These are phyloP conservation scores for Fusarium veterinarium DNA, from an alignment of 2,329 filamentous ascomycete genomes.

Conservation along the genomic window DNA sequence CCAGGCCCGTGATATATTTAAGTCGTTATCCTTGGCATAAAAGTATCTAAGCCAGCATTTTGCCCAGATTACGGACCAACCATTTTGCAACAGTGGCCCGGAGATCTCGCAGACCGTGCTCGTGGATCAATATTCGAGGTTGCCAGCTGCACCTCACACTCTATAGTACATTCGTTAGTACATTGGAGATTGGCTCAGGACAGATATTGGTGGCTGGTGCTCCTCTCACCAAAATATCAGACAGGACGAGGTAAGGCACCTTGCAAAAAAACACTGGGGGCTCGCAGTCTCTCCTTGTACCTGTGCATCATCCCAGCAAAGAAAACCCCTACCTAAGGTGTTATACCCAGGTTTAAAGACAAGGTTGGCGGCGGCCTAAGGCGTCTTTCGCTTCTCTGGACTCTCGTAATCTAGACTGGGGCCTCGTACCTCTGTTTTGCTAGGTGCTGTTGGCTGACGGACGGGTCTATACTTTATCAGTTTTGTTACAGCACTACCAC, in stretches of 20 bases:
- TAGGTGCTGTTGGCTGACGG: conserved; percentile 8
- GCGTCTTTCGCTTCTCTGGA: conserved; percentile 27
- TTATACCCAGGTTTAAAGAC: conserved; percentile 26
- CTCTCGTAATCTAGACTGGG: conserved; percentile 34
- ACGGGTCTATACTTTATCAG: conserved; percentile 6
- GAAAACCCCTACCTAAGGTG: neutral
- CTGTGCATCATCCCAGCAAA: conserved; percentile 27
- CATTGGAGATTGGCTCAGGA: neutral
- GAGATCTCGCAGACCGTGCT: neutral
- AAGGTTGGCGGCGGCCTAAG: conserved; percentile 38
- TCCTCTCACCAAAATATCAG: conserved; percentile 19
- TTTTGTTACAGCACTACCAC: conserved; percentile 15
- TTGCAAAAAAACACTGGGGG: conserved; percentile 12
- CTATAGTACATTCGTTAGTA: neutral
- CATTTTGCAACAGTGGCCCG: neutral
- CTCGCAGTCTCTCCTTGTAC: conserved; percentile 30
- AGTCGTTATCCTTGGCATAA: conserved; percentile 1
- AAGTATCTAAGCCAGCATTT: neutral
- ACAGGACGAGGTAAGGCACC: conserved; percentile 11
- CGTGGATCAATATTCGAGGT: neutral
- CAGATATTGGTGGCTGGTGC: conserved; percentile 14
- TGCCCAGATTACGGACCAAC: neutral
- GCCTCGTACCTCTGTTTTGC: conserved; percentile 25
- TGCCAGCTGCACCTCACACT: neutral
- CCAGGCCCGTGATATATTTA: neutral